Base-by-base conservation (phyloP, 805 yeast species). In the Diddensiella santjacobensis region DNA sequence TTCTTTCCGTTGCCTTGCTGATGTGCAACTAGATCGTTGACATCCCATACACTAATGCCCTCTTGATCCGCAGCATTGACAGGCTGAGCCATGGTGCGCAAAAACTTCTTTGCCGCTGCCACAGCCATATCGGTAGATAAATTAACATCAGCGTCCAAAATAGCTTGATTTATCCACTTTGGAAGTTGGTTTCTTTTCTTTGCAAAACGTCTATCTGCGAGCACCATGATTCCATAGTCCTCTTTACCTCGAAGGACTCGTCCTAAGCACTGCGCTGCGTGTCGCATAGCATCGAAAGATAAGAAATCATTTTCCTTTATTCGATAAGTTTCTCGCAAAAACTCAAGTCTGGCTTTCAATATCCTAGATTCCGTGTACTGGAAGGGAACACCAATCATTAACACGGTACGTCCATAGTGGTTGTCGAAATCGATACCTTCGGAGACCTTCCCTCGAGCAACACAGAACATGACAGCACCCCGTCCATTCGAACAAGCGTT, bases 341-440 rank as follows among this genome's bases (percentile, higher is more conserved):
- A 93, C 67, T 93, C 99, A 40, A 93, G 71, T 44, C 99, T 77
- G 0, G 99, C 99, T 59, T 93, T 93, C 59, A 93, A 72, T 55
- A 93, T 93, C 61, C 98, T 81, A 3, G 97, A 90, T 64, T 93
- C 99, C 0, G 99, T 93, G 67, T 93, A 93, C 74, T 93, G 99
- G 75, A 93, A 93, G 0, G 99, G 99, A 56, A 93, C 95, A 56
- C 99, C 99, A 67, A 93, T 91, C 97, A 93, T 91, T 52, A 93
- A 73, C 52, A 93, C 99, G 0, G 98, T 88, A 61, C 99, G 79
- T 11, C 99, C 99, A 65, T 86, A 93, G 56, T 93, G 99, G 65
- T 93, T 96, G 64, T 93, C 98, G 71, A 93, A 93, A 88, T 93
- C 99, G 58, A 93, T 93, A 52, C 99, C 99, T 68, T 93, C 99